Evolutionary conservation across 1,284 basidiomycete species (phyloP).

Genomic region (Naganishia albida): DNA sequence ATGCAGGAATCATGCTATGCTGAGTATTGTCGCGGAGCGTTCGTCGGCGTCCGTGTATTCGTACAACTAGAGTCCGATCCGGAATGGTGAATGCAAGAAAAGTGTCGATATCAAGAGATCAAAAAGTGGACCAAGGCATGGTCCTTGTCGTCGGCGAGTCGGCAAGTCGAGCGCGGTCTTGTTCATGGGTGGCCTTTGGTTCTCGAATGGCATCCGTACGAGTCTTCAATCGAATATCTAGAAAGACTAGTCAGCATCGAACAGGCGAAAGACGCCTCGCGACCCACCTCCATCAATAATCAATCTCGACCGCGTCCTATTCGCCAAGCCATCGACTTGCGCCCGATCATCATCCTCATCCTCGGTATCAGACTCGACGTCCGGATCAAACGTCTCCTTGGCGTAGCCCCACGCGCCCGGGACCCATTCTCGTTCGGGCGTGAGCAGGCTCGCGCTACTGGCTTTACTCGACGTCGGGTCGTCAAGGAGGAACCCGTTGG

Average conservation of each 20-base stretch:
- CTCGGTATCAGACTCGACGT: slow-evolving; percentile 27
- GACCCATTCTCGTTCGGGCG: slow-evolving; percentile 33
- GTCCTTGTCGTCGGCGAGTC: slow-evolving; percentile 4
- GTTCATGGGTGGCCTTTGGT: not conserved
- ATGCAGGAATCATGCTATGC: slow-evolving; percentile 11
- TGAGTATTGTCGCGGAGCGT: not conserved
- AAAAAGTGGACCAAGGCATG: slow-evolving; percentile 28
- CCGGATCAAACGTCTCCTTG: slow-evolving; percentile 31
- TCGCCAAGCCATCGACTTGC: slow-evolving; percentile 9
- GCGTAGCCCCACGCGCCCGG: slow-evolving; percentile 33
- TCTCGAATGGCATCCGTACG: slow-evolving; percentile 8
- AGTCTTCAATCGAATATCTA: slow-evolving; percentile 22
- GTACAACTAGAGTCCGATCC: not conserved
- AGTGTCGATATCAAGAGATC: not conserved
- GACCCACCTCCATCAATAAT: slow-evolving; percentile 32
- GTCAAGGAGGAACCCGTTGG: slow-evolving; percentile 11
- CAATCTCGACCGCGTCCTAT: slow-evolving; percentile 20
- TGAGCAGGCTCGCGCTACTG: slow-evolving; percentile 30
- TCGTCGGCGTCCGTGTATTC: not conserved
- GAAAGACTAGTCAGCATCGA: not conserved
- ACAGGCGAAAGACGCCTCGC: not conserved
- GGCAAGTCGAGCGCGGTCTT: not conserved
- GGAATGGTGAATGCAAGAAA: not conserved
- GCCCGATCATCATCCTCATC: slow-evolving; percentile 22
- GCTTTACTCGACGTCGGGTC: slow-evolving; percentile 23